phyloP scores from a whole-genome alignment of 192 early-diverging fungal genomes.

The Backusella liffmaniae region DNA sequence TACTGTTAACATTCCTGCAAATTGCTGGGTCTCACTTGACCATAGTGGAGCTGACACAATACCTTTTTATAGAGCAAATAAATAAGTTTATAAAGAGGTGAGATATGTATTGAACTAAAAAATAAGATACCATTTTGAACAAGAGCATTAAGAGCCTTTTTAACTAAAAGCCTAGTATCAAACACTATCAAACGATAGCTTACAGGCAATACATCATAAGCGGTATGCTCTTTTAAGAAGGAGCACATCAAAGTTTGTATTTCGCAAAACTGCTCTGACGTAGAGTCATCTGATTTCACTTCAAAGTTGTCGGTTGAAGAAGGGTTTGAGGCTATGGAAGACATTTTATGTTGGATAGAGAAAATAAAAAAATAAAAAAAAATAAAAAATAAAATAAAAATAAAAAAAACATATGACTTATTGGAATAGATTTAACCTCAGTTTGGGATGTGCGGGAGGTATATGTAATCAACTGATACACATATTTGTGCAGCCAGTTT shows the following conservation, averaged over 20 bases:
- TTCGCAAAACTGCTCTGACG: background rate
- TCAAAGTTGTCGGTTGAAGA: constrained; percentile 2
- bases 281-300: background rate
- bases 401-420: background rate
- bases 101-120: background rate
- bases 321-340: constrained; percentile 1
- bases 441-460: background rate
- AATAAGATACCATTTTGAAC: constrained; percentile 86
- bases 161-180: constrained; percentile 86
- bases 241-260: constrained; percentile 29
- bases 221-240: constrained; percentile 80
- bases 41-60: constrained; percentile 94
- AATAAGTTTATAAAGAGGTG: background rate
- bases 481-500: too few species aligned
- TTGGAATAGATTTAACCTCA: background rate
- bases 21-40: constrained; percentile 75
- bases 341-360: background rate
- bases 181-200: constrained; percentile 90
- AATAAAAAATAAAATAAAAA: background rate
- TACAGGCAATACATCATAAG: constrained; percentile 90
- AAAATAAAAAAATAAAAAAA: background rate
- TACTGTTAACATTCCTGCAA: constrained; percentile 94
- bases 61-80: constrained; percentile 48
- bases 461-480: too few species aligned
- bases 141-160: constrained; percentile 87